A percentile compares a stretch with the other conserved stretches of the same genome.
phyloP scores from a whole-genome alignment of 148 eudicot genomes.

The Dysphania ambrosioides region DNA sequence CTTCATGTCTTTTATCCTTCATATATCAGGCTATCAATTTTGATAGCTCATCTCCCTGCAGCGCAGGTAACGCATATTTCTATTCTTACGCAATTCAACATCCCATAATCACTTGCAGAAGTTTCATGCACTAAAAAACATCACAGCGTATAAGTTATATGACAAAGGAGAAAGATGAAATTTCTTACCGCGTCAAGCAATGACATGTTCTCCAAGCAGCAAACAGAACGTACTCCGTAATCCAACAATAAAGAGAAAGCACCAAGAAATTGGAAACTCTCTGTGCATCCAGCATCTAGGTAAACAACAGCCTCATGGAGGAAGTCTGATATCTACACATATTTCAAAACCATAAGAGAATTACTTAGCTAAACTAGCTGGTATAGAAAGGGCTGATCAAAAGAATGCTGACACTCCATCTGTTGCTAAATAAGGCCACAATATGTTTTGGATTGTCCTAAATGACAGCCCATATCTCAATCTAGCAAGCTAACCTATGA shows the following conservation, averaged over 20 bases:
- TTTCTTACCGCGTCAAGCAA: conserved; percentile 63
- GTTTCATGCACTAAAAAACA: neutral
- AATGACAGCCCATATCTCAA: neutral
- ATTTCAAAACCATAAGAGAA: neutral
- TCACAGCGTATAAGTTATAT: conserved; percentile 4
- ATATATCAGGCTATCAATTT: neutral
- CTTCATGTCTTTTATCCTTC: neutral
- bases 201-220: conserved; percentile 91
- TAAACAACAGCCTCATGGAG: conserved; percentile 69
- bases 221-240: conserved; percentile 71
- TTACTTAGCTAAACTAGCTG: neutral
- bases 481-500: neutral
- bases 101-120: neutral
- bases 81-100: neutral
- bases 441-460: neutral
- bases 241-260: conserved; percentile 75
- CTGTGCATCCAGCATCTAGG: conserved; percentile 91
- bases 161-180: conserved; percentile 2
- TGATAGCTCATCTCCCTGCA: neutral
- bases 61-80: neutral
- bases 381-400: neutral
- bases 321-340: conserved; percentile 66
- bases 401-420: neutral
- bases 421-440: neutral
- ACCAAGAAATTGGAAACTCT: conserved; percentile 85